A percentile compares a stretch with the other conserved stretches of the same genome.
phyloP scores from a whole-genome alignment of 2,329 filamentous ascomycete species.

The Pestalotiopsis sp. region DNA sequence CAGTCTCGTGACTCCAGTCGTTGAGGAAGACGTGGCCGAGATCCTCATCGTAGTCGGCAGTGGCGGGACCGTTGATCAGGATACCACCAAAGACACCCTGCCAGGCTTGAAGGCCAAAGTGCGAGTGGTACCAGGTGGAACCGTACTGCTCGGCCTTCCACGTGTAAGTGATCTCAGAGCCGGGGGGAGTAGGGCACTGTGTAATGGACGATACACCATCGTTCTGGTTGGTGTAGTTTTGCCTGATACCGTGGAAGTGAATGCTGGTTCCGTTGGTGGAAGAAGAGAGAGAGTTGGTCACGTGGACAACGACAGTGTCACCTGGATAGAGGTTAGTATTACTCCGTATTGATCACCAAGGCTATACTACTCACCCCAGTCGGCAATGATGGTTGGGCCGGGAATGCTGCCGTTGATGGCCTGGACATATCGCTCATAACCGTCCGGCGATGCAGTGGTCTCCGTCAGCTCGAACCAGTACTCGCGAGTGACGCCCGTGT shows the following conservation, averaged over 20 bases:
- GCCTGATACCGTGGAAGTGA: constrained; percentile 64
- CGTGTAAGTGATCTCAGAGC: constrained; percentile 53
- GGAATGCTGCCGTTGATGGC: constrained; percentile 41
- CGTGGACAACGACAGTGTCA: constrained; percentile 39
- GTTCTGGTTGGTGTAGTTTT: constrained; percentile 52
- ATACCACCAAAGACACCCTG: constrained; percentile 62
- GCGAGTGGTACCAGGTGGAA: constrained; percentile 61
- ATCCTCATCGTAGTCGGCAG: constrained; percentile 62
- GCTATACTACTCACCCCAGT: constrained; percentile 35
- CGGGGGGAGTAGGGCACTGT: constrained; percentile 52
- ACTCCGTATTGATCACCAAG: neutral
- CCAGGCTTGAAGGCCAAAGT: constrained; percentile 49
- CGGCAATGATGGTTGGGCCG: constrained; percentile 38
- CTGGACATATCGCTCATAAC: constrained; percentile 23
- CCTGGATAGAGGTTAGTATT: constrained; percentile 23
- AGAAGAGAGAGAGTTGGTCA: constrained; percentile 47
- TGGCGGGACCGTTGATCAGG: constrained; percentile 60
- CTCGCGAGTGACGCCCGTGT: constrained; percentile 39
- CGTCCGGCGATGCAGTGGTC: constrained; percentile 32
- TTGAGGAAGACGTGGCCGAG: constrained; percentile 58
- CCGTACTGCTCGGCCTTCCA: constrained; percentile 58
- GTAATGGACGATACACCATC: constrained; percentile 56
- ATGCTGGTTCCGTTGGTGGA: constrained; percentile 58
- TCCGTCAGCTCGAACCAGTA: constrained; percentile 25
- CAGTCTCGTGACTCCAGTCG: constrained; percentile 57